Percentiles rank a stretch among this genome's conserved stretches.
phyloP scores from a whole-genome alignment of 2,329 filamentous ascomycete genomes.

The Cordyceps farinosa region DNA sequence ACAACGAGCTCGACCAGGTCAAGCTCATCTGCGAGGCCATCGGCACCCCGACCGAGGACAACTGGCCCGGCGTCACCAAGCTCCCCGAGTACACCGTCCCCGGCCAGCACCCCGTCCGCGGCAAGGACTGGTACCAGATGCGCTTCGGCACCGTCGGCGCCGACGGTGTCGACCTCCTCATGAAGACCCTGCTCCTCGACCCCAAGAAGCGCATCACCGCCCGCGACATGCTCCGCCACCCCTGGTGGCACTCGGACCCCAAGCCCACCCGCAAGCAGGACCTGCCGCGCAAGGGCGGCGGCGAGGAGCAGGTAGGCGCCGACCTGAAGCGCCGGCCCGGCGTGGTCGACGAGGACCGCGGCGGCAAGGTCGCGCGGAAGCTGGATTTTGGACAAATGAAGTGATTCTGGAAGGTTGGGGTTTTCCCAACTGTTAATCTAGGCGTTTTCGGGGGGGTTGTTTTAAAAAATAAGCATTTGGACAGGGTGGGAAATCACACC shows the following conservation, averaged over 20 bases:
- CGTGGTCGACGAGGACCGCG: conserved; percentile 63
- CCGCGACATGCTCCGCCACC: conserved; percentile 71
- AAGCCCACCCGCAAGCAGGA: conserved; percentile 78
- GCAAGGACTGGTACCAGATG: conserved; percentile 67
- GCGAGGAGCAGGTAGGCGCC: conserved; percentile 71
- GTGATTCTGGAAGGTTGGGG: neutral
- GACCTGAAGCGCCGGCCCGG: conserved; percentile 74
- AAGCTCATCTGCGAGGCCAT: conserved; percentile 78
- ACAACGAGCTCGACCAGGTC: conserved; percentile 83
- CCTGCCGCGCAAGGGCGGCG: conserved; percentile 72
- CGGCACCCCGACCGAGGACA: conserved; percentile 87
- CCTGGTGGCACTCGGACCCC: conserved; percentile 83
- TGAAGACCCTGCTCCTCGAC: conserved; percentile 80
- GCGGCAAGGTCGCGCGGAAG: conserved; percentile 75
- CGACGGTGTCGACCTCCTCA: conserved; percentile 82
- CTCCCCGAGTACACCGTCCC: conserved; percentile 77
- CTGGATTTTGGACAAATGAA: conserved; percentile 64
- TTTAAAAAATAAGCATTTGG: neutral
- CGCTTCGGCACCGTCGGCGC: conserved; percentile 78
- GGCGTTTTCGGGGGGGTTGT: neutral
- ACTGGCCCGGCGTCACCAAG: conserved; percentile 87
- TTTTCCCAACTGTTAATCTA: neutral
- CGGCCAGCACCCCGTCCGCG: conserved; percentile 58
- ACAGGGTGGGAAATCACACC: neutral
- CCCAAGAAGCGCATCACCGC: conserved; percentile 81